Evolutionary conservation across 2,329 filamentous ascomycete genomes (phyloP).

Genomic region (Colletotrichum sp.): DNA sequence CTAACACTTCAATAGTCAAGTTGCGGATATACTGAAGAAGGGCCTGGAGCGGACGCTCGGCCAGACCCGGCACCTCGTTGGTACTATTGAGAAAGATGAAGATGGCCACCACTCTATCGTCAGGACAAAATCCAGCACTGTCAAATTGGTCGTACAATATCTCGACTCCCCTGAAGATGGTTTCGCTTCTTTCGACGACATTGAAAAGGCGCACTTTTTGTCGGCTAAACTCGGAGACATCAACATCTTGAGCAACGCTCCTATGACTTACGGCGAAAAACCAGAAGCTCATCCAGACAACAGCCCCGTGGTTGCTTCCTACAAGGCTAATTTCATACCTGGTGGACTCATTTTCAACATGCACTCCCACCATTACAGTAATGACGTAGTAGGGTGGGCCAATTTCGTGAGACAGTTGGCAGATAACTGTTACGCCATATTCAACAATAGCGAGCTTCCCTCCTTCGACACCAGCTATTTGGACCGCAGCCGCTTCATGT

Average conservation of each 20-base stretch:
- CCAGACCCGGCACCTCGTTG: slow-evolving; percentile 40
- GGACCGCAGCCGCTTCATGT: slow-evolving; percentile 37
- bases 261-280: slow-evolving; percentile 44
- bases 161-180: slow-evolving; percentile 31
- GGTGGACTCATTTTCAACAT: slow-evolving; percentile 46
- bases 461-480: slow-evolving; percentile 38
- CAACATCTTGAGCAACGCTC: slow-evolving; percentile 35
- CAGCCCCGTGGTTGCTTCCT: slow-evolving; percentile 38
- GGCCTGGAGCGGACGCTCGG: slow-evolving; percentile 40
- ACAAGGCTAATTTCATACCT: slow-evolving; percentile 45
- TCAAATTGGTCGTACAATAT: slow-evolving; percentile 38
- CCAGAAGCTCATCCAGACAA: slow-evolving; percentile 39
- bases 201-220: slow-evolving; percentile 39
- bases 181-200: slow-evolving; percentile 35
- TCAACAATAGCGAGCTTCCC: slow-evolving; percentile 32
- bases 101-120: slow-evolving; percentile 38
- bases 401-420: slow-evolving; percentile 42
- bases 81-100: slow-evolving; percentile 42
- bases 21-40: slow-evolving; percentile 30
- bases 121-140: slow-evolving; percentile 37
- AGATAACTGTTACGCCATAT: slow-evolving; percentile 43
- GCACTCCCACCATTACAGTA: slow-evolving; percentile 47
- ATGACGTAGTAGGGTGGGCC: slow-evolving; percentile 47
- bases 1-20: slow-evolving; percentile 2
- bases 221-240: slow-evolving; percentile 36